Evolutionary conservation across 2,329 filamentous ascomycete species (phyloP), one percentile per base, ranked within the genome.

Genomic region (Cytospora piceicola): DNA sequence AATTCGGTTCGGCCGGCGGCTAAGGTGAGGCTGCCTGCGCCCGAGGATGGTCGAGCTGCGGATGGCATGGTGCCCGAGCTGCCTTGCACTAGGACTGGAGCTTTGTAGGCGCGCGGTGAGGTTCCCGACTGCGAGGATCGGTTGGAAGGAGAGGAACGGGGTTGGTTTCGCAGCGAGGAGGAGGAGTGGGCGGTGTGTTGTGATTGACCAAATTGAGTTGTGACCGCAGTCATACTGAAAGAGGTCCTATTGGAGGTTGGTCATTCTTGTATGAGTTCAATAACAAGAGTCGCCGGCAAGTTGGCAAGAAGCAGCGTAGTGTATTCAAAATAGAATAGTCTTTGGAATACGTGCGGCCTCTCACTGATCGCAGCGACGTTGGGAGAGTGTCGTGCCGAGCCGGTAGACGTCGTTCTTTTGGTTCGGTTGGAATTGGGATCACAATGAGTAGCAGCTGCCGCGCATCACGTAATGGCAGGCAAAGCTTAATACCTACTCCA

Each of bases 181-280:
- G 58, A 46, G 27, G 49, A 22, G 58, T 60, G 36, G 51, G 55
- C 58, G 58, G 56, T 58, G 58, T 62, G 58, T 32, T 58, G 63
- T 36, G 30, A 49, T 61, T 42, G 63, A 29, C 63, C 52, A 53
- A 34, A 36, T 65, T 56, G 58, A 58, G 65, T 56, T 30, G 66
- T 63, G 63, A 62, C 62, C 53, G 63, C 63, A 58, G 66, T 67
- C 66, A 67, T 67, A 39, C 27, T 58, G 52, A 53, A 57, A 53
- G 63, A 53, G 63, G 30, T 52, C 54, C 49, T 65, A 65, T 46
- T 61, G 66, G 62, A 57, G 52, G 62, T 65, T 39, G 49, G 58
- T 39, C 66, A 67, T 67, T 61, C 53, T 58, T 39, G 42, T 29
- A 55, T 27, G 62, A 20, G 57, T 61, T 36, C 53, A 51, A 52